Base-by-base conservation (phyloP, 371 early-diverging fungal species). In the Umbelopsis sp. region DNA sequence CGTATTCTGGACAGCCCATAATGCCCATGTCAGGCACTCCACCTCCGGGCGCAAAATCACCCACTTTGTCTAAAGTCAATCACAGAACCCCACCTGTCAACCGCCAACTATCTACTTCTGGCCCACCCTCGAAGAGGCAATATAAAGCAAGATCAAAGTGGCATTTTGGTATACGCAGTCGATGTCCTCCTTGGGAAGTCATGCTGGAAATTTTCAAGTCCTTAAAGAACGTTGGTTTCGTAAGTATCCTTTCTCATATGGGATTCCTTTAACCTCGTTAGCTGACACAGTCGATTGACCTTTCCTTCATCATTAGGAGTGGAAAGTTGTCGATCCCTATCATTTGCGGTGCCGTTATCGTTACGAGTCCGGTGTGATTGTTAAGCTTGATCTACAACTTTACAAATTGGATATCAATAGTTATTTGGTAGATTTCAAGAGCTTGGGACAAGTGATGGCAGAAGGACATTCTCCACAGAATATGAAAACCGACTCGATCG, bases 91-190 rank as follows among this genome's bases (percentile, higher is more conserved):
- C 62, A 68, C 65, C 66, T 63, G 51, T 12, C 66, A 71, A 10
- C 29, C 72, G 77, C 35, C 77, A 78, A 20, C 57, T 78, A 52
- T 75, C 78, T 41, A 73, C 72, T 65, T 71, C 44, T 37, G 44
- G 35, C 16, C 66, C 14, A 52, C 65, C 52, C 3, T 63, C 68
- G 35, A 80, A 77, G 44, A 68, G 71, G 41, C 65, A 79, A 48
- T 64, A 72, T 41, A 87, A 82, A 45, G 70, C 82, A 8, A 74
- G 86, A 51, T 79, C 87, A 4, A 84, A 91, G 74, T 97, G 99
- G 99, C 98, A 98, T 80, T 96, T 97, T 82, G 99, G 99, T 24
- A 97, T 98, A 69, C 90, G 99, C 63, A 95, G 95, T 24, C 86
- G 92, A 73, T 92, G 92, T 73, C 92, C 93, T 29, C 97, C 97